phyloP scores from a whole-genome alignment of 768 basidiomycete genomes.

The Exsudoporus frostii region DNA sequence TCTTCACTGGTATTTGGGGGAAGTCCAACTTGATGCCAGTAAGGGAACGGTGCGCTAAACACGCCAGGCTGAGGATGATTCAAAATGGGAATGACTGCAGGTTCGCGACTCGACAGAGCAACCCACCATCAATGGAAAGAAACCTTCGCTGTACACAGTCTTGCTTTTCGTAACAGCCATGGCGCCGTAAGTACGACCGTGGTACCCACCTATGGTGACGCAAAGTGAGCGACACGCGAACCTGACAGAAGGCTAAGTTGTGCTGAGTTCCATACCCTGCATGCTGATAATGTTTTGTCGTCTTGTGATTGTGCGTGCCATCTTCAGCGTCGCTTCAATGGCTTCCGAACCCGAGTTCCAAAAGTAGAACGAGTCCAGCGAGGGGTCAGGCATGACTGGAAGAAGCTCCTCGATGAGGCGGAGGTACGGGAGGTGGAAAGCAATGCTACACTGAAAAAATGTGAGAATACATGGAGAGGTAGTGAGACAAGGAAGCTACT shows the following conservation, averaged over 20 bases:
- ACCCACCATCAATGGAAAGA: constrained; percentile 78
- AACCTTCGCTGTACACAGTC: constrained; percentile 81
- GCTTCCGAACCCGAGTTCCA: constrained; percentile 97
- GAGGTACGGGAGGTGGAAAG: constrained; percentile 82
- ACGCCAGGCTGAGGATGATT: constrained; percentile 64
- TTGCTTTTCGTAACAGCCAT: constrained; percentile 95
- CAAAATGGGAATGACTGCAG: neutral
- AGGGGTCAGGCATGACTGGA: constrained; percentile 86
- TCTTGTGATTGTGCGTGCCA: constrained; percentile 75
- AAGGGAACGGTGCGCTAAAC: constrained; percentile 81
- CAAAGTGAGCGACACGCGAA: neutral
- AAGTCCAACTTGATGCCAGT: constrained; percentile 82
- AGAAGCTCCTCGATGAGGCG: constrained; percentile 81
- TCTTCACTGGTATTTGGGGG: constrained; percentile 51
- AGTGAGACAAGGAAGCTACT: constrained; percentile 35
- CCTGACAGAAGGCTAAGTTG: neutral
- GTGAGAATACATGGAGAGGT: neutral
- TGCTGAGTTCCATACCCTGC: constrained; percentile 58
- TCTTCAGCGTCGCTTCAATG: constrained; percentile 84
- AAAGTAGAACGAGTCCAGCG: constrained; percentile 94
- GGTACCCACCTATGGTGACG: constrained; percentile 61
- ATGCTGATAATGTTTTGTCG: constrained; percentile 87
- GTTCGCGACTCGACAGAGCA: neutral
- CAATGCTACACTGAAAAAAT: constrained; percentile 77
- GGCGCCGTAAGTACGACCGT: constrained; percentile 90